These are phyloP conservation scores for Ottelia alismoides DNA, from an alignment of 106 monocot genomes.

Conservation along the genomic window DNA sequence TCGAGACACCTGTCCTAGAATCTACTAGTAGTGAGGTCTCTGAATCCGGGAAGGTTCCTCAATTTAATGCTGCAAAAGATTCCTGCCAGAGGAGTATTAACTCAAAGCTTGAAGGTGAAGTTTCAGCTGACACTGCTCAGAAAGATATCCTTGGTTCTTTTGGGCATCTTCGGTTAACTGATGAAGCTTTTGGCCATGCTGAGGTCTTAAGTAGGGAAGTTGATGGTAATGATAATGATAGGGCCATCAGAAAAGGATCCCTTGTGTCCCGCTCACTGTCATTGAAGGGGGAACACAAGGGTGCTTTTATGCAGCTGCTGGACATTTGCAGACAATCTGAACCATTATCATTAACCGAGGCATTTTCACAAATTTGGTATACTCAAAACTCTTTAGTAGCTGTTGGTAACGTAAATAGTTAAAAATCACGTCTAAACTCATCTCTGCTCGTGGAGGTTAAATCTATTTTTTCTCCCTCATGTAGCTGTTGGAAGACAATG, in stretches of 20 bases:
- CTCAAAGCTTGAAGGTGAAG: conserved; percentile 5
- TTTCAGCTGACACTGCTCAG: too few species aligned
- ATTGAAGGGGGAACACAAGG: conserved; percentile 22
- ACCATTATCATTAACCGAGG: conserved; percentile 52
- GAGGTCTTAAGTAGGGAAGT: too few species aligned
- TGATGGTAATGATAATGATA: too few species aligned
- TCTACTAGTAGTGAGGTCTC: conserved; percentile 9
- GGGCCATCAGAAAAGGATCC: conserved; percentile 10
- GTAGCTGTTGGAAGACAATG: too few species aligned
- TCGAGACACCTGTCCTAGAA: conserved; percentile 28
- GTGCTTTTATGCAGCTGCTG: conserved; percentile 58
- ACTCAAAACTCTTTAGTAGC: too few species aligned
- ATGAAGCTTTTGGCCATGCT: too few species aligned
- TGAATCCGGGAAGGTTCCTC: conserved; percentile 12
- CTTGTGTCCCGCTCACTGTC: conserved; percentile 4
- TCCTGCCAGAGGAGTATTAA: conserved; percentile 6
- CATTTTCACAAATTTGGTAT: conserved; percentile 64
- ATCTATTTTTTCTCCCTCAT: too few species aligned
- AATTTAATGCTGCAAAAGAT: not conserved
- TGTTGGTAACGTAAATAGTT: too few species aligned
- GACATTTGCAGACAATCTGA: conserved; percentile 63
- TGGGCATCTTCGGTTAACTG: too few species aligned
- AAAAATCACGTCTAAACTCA: too few species aligned
- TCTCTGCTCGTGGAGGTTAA: too few species aligned
- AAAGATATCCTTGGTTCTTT: too few species aligned